Evolutionary conservation across 352 stramenopile genomes (phyloP).

Genomic region (Phytopythium sindhum): DNA sequence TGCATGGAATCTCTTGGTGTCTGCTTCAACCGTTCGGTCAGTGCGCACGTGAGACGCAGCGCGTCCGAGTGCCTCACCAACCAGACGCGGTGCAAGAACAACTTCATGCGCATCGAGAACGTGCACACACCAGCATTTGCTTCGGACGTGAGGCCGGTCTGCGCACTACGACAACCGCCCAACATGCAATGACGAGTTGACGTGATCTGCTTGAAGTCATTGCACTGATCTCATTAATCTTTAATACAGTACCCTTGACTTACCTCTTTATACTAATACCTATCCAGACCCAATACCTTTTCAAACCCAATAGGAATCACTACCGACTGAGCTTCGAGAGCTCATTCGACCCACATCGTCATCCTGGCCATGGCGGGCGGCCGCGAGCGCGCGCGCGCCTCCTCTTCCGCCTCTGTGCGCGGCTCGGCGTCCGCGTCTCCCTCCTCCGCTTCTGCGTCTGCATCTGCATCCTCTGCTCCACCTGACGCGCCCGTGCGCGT

Average conservation of each 20-base stretch:
- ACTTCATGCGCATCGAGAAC: constrained; percentile 20
- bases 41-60: not conserved
- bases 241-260: too few species aligned
- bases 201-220: too few species aligned
- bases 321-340: too few species aligned
- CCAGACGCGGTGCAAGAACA: constrained; percentile 19
- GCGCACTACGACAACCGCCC: too few species aligned
- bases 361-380: not conserved
- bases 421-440: not conserved
- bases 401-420: not conserved
- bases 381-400: not conserved
- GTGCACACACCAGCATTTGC: constrained; percentile 14
- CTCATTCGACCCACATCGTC: too few species aligned
- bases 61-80: constrained; percentile 5
- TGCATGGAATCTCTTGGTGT: not conserved
- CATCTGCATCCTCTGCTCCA: not conserved
- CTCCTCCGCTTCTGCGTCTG: not conserved
- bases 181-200: too few species aligned
- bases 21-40: too few species aligned
- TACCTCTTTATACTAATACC: too few species aligned
- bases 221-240: too few species aligned
- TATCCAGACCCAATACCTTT: too few species aligned
- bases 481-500: constrained; percentile 37
- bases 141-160: too few species aligned
- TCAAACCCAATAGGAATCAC: too few species aligned